These are phyloP conservation scores for Margaritispora aquatica DNA, from an alignment of 495 filamentous ascomycete genomes.

Conservation along the genomic window DNA sequence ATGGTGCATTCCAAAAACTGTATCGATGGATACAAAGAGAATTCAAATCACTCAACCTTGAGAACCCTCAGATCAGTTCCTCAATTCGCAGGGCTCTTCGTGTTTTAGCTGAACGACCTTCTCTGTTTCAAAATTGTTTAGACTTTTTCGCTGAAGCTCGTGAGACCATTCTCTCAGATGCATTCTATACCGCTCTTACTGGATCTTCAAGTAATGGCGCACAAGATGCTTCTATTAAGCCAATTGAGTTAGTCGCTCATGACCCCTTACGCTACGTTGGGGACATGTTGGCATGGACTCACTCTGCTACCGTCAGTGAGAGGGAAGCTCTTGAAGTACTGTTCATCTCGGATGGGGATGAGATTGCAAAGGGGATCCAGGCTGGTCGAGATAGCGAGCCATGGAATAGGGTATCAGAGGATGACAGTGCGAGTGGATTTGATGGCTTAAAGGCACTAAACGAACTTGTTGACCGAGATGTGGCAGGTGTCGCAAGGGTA, in stretches of 20 bases:
- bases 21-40: constrained; percentile 93
- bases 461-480: constrained; percentile 80
- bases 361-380: constrained; percentile 79
- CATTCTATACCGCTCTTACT: constrained; percentile 87
- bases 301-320: constrained; percentile 90
- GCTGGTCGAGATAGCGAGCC: constrained; percentile 81
- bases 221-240: constrained; percentile 58
- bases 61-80: constrained; percentile 87
- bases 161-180: constrained; percentile 79
- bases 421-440: constrained; percentile 52
- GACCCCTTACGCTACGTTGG: constrained; percentile 90
- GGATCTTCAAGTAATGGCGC: constrained; percentile 47
- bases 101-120: constrained; percentile 83
- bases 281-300: constrained; percentile 96
- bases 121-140: constrained; percentile 86
- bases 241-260: constrained; percentile 90
- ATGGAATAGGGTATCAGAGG: constrained; percentile 60
- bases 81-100: constrained; percentile 79
- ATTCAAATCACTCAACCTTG: constrained; percentile 86
- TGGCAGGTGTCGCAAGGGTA: constrained; percentile 69
- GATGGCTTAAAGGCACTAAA: constrained; percentile 80
- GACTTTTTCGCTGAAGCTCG: constrained; percentile 91
- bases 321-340: constrained; percentile 86
- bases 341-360: constrained; percentile 88
- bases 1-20: constrained; percentile 87